Evolutionary conservation across 2,329 filamentous ascomycete species (phyloP).

Genomic region (Ceratocystiopsis minuta): DNA sequence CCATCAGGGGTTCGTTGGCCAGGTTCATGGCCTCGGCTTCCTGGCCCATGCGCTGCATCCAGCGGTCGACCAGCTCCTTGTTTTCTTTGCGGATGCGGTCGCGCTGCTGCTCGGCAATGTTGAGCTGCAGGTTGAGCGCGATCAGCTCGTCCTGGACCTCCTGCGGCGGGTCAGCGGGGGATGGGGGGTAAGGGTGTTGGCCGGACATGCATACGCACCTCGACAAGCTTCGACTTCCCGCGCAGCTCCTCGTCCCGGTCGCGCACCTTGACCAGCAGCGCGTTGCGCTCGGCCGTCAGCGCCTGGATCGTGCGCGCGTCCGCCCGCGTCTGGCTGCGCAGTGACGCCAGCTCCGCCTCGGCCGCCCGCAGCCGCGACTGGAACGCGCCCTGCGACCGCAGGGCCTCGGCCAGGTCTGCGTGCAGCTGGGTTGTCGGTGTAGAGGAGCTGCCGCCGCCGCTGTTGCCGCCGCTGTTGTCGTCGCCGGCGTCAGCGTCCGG

Average conservation of each 20-base stretch:
- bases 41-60: slow-evolving; percentile 73
- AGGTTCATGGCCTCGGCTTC: slow-evolving; percentile 80
- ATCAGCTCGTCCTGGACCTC: slow-evolving; percentile 89
- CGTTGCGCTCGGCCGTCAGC: slow-evolving; percentile 43
- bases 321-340: slow-evolving; percentile 40
- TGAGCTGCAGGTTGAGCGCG: slow-evolving; percentile 69
- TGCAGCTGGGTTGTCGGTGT: slow-evolving; percentile 31
- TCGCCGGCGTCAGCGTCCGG: no score
- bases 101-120: slow-evolving; percentile 61
- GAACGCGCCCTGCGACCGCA: slow-evolving; percentile 53
- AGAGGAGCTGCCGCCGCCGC: not conserved
- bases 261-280: slow-evolving; percentile 46
- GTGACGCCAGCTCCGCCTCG: slow-evolving; percentile 39
- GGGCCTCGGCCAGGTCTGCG: slow-evolving; percentile 56
- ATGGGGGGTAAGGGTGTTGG: no score
- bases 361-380: slow-evolving; percentile 44
- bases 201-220: slow-evolving; percentile 30
- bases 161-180: slow-evolving; percentile 20
- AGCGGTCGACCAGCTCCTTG: slow-evolving; percentile 71
- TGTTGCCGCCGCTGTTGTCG: no score
- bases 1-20: slow-evolving; percentile 29
- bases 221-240: slow-evolving; percentile 67
- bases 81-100: slow-evolving; percentile 67
- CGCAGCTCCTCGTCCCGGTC: slow-evolving; percentile 75
- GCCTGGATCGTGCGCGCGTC: slow-evolving; percentile 43